Evolutionary conservation across 257 asterid genomes (phyloP), one percentile per base, ranked within the genome.

Genomic region (Marsdenia floribunda): DNA sequence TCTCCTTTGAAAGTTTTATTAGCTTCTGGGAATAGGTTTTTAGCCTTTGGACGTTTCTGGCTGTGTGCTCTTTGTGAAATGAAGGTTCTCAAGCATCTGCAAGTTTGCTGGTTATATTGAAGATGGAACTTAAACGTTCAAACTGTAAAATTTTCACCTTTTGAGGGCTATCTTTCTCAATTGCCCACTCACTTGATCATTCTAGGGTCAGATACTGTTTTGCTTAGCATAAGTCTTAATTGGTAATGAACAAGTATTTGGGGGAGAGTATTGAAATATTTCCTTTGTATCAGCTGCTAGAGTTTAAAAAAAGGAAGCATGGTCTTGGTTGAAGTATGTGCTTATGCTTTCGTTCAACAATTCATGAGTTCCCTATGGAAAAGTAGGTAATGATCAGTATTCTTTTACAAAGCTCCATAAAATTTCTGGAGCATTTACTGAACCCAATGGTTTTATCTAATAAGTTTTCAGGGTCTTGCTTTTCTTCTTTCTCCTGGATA

Each of bases 61-160:
- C 12, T 44, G 21, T 59, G 76, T 3, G 12, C 49, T 44, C 11
- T 57, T 9, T 26, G 11, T 3, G 9, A 74, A 66, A 26, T 26
- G 18, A 33, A 38, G 24, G 33, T 35, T 67, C 71, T 55, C 47
- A 47, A 40, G n/a, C 40, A 16, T 14, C 53, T 67, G 19, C 15
- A 16, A 54, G 14, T 12, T 72, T 68, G 19, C 52, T 9, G 54
- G 76, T 3, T 69, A 80, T 77, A 69, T 78, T 75, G 38, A 57
- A 72, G 44, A 22, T 46, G 22, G 22, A n/a, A 49, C 50, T 19
- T 15, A 65, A 4, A 33, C 12, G 16, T 66, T 38, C 50, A 38
- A 66, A 66, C 42, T 38, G 49, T 63, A 63, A 63, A 26, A 0
- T 29, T 33, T 61, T 5, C 38, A 12, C 16, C 22, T 69, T 47